Percentiles rank a stretch among this genome's conserved stretches.
These are phyloP conservation scores for Pseudogymnoascus sp. DNA, from an alignment of 2,329 filamentous ascomycete species.

Conservation along the genomic window DNA sequence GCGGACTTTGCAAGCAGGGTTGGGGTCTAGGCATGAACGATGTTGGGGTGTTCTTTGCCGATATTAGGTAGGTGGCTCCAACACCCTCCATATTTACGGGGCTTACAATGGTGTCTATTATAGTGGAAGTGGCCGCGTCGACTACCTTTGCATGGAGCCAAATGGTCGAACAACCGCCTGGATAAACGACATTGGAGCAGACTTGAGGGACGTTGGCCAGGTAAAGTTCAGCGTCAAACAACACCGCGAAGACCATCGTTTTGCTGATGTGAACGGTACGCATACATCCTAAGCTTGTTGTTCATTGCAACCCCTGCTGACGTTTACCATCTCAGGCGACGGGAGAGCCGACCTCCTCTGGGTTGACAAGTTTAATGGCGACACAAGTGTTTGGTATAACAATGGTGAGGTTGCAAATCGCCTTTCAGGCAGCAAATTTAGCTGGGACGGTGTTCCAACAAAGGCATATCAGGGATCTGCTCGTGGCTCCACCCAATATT, in stretches of 20 bases:
- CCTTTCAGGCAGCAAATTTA: no score
- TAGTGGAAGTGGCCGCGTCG: constrained; percentile 23
- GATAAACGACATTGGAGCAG: constrained; percentile 17
- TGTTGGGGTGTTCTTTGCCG: no score
- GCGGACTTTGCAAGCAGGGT: constrained; percentile 14
- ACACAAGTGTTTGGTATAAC: no score
- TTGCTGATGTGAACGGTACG: background rate
- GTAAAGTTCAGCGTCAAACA: no score
- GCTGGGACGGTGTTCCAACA: no score
- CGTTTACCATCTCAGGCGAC: constrained; percentile 9
- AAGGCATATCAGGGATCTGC: no score
- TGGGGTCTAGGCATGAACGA: constrained; percentile 19
- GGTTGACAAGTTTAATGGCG: background rate
- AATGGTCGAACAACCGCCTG: constrained; percentile 24
- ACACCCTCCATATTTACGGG: constrained; percentile 19
- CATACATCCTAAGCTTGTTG: background rate
- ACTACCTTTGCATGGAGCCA: constrained; percentile 29
- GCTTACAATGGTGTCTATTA: no score
- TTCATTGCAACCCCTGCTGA: background rate
- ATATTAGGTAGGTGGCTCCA: no score
- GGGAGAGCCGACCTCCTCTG: constrained; percentile 12
- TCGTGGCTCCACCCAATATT: no score
- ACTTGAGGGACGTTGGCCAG: no score
- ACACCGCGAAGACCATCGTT: no score
- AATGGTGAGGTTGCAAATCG: no score